Conservation (phyloP, 2,329 filamentous ascomycete genomes). For the Zalaria sp. region DNA sequence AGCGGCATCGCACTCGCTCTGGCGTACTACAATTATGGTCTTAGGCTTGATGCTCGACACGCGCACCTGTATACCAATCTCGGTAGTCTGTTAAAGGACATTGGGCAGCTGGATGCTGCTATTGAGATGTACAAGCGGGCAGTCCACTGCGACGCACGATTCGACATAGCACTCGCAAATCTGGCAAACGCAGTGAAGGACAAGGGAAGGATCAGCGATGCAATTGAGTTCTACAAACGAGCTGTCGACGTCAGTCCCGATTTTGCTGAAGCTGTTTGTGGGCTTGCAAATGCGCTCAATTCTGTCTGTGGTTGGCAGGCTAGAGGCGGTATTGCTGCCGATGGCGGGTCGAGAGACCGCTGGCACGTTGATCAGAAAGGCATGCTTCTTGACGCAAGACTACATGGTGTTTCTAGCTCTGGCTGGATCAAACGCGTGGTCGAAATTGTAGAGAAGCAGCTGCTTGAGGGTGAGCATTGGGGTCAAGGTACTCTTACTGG, state of each 20-base stretch:
- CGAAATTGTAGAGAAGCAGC: constrained; percentile 77
- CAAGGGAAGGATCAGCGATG: constrained; percentile 80
- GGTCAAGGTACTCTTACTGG: constrained; percentile 52
- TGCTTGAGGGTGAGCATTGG: constrained; percentile 77
- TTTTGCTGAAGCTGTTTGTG: constrained; percentile 94
- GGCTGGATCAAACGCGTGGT: constrained; percentile 87
- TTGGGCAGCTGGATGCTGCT: constrained; percentile 79
- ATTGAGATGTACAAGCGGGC: constrained; percentile 97
- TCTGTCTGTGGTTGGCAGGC: constrained; percentile 93
- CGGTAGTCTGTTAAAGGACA: constrained; percentile 88
- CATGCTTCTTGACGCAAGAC: constrained; percentile 61
- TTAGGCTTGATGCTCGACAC: constrained; percentile 74
- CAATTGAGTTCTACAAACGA: constrained; percentile 80
- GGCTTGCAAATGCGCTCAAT: constrained; percentile 84
- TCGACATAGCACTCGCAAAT: constrained; percentile 94
- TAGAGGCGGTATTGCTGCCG: constrained; percentile 70
- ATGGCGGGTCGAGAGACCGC: constrained; percentile 60
- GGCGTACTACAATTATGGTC: constrained; percentile 88
- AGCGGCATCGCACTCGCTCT: constrained; percentile 80
- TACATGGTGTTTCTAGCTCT: constrained; percentile 43
- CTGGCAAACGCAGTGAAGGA: constrained; percentile 97
- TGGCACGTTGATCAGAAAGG: constrained; percentile 87
- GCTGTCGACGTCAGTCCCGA: constrained; percentile 86
- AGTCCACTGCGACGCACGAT: constrained; percentile 80
- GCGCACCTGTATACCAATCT: constrained; percentile 95